A percentile compares a stretch with the other conserved stretches of the same genome.
These are phyloP conservation scores for Arabidopsis hybrid DNA, from an alignment of 441 rosid genomes.

Conservation along the genomic window DNA sequence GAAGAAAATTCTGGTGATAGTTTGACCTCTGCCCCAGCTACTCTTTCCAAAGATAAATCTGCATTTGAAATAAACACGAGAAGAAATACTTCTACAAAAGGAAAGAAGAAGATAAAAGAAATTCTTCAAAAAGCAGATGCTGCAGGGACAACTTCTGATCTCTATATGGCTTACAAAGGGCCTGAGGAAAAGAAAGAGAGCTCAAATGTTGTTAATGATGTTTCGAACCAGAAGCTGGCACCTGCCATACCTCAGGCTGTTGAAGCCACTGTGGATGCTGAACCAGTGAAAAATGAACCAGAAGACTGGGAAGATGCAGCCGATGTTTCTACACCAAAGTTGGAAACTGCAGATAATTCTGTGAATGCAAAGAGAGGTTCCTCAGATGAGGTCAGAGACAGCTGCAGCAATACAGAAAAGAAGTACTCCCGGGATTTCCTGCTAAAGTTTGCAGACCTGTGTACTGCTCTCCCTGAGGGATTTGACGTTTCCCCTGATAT, in stretches of 20 bases:
- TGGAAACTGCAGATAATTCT: slow-evolving; percentile 56
- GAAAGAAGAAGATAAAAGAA: slow-evolving; percentile 73
- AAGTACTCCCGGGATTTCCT: slow-evolving; percentile 97
- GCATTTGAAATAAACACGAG: slow-evolving; percentile 53
- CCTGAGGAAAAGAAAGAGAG: slow-evolving; percentile 86
- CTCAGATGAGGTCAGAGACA: slow-evolving; percentile 46
- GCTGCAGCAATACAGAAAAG: slow-evolving; percentile 55
- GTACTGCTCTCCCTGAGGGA: slow-evolving; percentile 72
- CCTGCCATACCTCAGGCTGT: slow-evolving; percentile 46
- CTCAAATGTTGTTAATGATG: slow-evolving; percentile 30
- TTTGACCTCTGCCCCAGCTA: slow-evolving; percentile 33
- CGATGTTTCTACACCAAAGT: slow-evolving; percentile 82
- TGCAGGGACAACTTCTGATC: slow-evolving; percentile 86
- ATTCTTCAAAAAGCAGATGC: slow-evolving; percentile 92
- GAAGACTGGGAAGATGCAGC: slow-evolving; percentile 99
- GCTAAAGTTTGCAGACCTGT: slow-evolving; percentile 76
- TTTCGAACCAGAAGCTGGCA: slow-evolving; percentile 50
- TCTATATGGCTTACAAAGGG: slow-evolving; percentile 89
- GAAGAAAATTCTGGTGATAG: slow-evolving; percentile 44
- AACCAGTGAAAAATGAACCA: slow-evolving; percentile 67
- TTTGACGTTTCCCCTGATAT: slow-evolving; percentile 63
- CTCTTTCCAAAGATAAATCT: slow-evolving; percentile 65
- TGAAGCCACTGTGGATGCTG: slow-evolving; percentile 47
- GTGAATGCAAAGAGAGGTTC: slow-evolving; percentile 46
- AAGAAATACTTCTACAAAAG: slow-evolving; percentile 51